Percentiles rank a stretch among this genome's conserved stretches.
Evolutionary conservation across 2,329 filamentous ascomycete species (phyloP).

Genomic region (Stachybotrys chlorohalonatus): DNA sequence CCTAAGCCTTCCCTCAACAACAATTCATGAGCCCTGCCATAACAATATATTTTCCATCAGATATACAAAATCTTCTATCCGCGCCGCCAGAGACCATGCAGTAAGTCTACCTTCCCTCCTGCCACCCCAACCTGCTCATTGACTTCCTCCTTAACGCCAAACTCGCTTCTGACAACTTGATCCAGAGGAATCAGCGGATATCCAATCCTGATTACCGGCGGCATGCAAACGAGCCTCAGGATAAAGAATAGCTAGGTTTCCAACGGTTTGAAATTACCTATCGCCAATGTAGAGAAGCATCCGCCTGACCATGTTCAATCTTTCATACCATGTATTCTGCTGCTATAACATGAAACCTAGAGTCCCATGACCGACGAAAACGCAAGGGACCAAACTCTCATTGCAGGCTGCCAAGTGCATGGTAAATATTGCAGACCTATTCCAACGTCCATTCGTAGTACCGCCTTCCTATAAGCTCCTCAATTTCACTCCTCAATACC

Average conservation of each 20-base stretch:
- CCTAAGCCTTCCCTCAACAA: slow-evolving; percentile 7
- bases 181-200: background rate
- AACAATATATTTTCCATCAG: slow-evolving; percentile 10
- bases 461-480: no score
- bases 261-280: background rate
- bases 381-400: no score
- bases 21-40: background rate
- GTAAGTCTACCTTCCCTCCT: slow-evolving; percentile 8
- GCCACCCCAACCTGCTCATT: no score
- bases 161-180: background rate
- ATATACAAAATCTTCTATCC: slow-evolving; percentile 32
- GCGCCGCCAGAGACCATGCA: slow-evolving; percentile 24
- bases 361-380: no score
- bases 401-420: no score
- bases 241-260: background rate
- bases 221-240: background rate
- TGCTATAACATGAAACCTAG: no score
- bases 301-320: no score
- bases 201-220: background rate
- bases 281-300: no score
- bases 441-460: no score
- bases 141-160: no score
- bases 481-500: background rate
- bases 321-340: no score
- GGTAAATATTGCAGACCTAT: no score